Evolutionary conservation across 495 filamentous ascomycete species (phyloP), one percentile per base, ranked within the genome.

Genomic region (Elasticomyces elasticus): DNA sequence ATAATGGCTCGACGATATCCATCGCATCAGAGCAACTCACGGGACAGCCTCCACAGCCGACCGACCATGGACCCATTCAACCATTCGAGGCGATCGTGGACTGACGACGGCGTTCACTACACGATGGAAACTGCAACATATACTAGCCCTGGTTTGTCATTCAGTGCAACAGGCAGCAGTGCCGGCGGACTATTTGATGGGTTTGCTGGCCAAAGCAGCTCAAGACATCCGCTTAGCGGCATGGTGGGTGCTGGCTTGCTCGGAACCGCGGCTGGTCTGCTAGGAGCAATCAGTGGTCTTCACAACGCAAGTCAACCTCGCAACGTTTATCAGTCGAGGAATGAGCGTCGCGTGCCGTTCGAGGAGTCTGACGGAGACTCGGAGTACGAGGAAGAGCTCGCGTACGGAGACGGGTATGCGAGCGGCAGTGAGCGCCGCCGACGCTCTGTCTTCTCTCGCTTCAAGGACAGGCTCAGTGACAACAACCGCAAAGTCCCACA

Each of bases 51-150:
- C 20, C 42, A 45, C 20, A 17, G 6, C 5, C 42, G 42, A 23
- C 42, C 42, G 7, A 22, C 42, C 7, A 23, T 4, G 11, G 20
- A 23, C 15, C 48, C 48, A 2, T 40, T 51, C 48, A 40, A 51
- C 26, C 48, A 51, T 33, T 37, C 48, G 9, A 2, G 51, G 12
- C 12, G 37, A 12, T 53, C 52, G n/a, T 55, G 52, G 52, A 55
- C 42, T 4, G 52, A 55, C 43, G 49, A 55, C 22, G 52, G 52
- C 28, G 52, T 55, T 7, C 52, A 55, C 23, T 49, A 47, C 20
- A 55, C 52, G 12, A 37, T 55, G 12, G 42, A 55, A 31, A 47
- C 52, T 10, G 24, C 42, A 10, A 55, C 46, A 2, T 55, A 47
- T 24, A n/a, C 41, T 26, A 49, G 52, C 19, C 52, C 52, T 10